A percentile compares a stretch with the other conserved stretches of the same genome.
Conservation (phyloP, 2,329 filamentous ascomycete species). For the Aureobasidium sp. region DNA sequence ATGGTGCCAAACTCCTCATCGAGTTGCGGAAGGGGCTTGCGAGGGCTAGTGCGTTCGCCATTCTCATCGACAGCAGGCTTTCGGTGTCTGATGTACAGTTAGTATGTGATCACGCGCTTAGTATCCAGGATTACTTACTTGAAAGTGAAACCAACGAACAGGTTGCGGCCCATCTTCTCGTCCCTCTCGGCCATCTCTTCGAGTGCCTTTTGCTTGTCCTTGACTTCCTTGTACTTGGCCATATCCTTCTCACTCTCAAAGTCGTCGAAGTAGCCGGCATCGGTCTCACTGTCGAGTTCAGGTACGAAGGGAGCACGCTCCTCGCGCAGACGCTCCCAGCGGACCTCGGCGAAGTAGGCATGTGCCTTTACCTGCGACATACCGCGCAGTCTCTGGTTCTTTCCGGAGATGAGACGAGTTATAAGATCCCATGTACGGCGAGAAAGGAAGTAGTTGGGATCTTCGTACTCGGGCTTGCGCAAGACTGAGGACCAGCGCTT, state of each 20-base stretch:
- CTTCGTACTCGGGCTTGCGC: conserved; percentile 92
- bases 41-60: conserved; percentile 54
- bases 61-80: conserved; percentile 66
- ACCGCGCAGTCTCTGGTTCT: conserved; percentile 69
- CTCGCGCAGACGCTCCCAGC: conserved; percentile 71
- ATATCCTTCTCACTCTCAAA: conserved; percentile 96
- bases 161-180: conserved; percentile 84
- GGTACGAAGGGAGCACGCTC: conserved; percentile 94
- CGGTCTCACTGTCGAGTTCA: conserved; percentile 94
- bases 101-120: conserved; percentile 7
- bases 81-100: conserved; percentile 48
- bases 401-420: conserved; percentile 56
- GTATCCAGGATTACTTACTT: conserved; percentile 47
- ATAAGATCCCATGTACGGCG: conserved; percentile 97
- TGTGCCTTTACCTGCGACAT: conserved; percentile 84
- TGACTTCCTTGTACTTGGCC: conserved; percentile 99
- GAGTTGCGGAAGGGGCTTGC: conserved; percentile 68
- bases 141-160: conserved; percentile 98
- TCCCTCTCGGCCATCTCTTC: conserved; percentile 92
- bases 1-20: conserved; percentile 76
- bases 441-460: conserved; percentile 93
- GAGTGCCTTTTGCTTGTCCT: conserved; percentile 90
- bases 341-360: conserved; percentile 90
- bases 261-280: conserved; percentile 98
- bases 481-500: conserved; percentile 97